Conservation (phyloP, 495 filamentous ascomycete genomes). For the Cercophora scortea region DNA sequence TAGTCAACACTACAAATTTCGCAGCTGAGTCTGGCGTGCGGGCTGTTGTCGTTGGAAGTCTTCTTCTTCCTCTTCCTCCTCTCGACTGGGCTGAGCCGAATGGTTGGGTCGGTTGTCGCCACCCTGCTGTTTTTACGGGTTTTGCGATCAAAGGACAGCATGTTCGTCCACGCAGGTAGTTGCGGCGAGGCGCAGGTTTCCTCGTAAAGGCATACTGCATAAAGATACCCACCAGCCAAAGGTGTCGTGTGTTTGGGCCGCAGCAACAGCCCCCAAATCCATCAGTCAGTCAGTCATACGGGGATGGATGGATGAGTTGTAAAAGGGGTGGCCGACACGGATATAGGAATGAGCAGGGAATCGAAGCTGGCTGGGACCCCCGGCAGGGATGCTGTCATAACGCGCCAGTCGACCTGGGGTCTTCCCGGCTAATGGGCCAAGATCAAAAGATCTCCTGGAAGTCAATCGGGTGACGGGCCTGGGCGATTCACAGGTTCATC, state of each 20-base stretch:
- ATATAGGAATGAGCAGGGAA: not conserved
- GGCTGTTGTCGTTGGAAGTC: too few species aligned
- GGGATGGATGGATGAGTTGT: not conserved
- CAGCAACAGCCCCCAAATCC: not conserved
- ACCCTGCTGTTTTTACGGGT: too few species aligned
- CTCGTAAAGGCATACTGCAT: too few species aligned
- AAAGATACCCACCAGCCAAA: too few species aligned
- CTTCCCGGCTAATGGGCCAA: slow-evolving; percentile 2
- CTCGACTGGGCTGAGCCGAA: too few species aligned
- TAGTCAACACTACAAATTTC: too few species aligned
- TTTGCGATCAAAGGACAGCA: too few species aligned
- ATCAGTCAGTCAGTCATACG: not conserved
- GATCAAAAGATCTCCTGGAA: not conserved
- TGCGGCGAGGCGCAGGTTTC: too few species aligned
- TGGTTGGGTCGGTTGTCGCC: too few species aligned
- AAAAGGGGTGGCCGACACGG: not conserved
- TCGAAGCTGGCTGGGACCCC: not conserved
- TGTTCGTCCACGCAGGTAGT: too few species aligned
- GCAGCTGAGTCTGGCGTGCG: too few species aligned
- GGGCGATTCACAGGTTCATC: not conserved
- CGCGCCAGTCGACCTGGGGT: slow-evolving; percentile 3
- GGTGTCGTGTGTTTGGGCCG: not conserved
- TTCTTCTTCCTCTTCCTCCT: too few species aligned
- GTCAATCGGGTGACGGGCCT: not conserved
- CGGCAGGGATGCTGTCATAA: slow-evolving; percentile 11